These are phyloP conservation scores for Backusella circina DNA, from an alignment of 192 early-diverging fungal genomes.

Conservation along the genomic window DNA sequence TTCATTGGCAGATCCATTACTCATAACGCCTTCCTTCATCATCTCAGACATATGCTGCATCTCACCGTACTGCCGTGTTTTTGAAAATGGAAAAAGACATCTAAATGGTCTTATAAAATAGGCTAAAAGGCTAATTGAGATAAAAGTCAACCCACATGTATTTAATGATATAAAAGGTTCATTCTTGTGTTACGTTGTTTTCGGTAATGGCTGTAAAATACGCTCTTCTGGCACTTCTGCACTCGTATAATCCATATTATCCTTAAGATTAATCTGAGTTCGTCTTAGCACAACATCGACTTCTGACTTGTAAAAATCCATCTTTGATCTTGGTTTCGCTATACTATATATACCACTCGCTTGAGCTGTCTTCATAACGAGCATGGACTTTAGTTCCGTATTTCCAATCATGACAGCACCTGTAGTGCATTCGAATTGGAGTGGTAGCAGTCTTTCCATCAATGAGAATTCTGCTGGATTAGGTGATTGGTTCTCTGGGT, in stretches of 20 bases:
- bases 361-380: slow-evolving; percentile 56
- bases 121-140: not conserved
- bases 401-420: slow-evolving; percentile 75
- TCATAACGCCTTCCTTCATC: not conserved
- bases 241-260: slow-evolving; percentile 62
- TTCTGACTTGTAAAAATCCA: slow-evolving; percentile 58
- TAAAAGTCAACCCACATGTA: not conserved
- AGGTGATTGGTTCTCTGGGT: slow-evolving; percentile 31
- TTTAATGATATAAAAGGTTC: not conserved
- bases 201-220: not conserved
- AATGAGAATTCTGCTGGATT: slow-evolving; percentile 30
- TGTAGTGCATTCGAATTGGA: slow-evolving; percentile 58
- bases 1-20: not conserved
- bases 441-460: slow-evolving; percentile 59
- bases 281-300: slow-evolving; percentile 49
- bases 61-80: slow-evolving; percentile 14
- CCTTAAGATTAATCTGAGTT: slow-evolving; percentile 48
- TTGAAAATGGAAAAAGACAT: not conserved
- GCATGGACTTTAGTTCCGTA: slow-evolving; percentile 55
- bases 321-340: slow-evolving; percentile 45
- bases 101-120: slow-evolving; percentile 3
- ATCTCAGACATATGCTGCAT: slow-evolving; percentile 23
- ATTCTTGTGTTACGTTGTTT: not conserved
- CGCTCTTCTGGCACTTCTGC: slow-evolving; percentile 11
- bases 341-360: slow-evolving; percentile 56